A percentile compares a stretch with the other conserved stretches of the same genome.
phyloP scores from a whole-genome alignment of 768 basidiomycete genomes.

The Mycena epipterygia region DNA sequence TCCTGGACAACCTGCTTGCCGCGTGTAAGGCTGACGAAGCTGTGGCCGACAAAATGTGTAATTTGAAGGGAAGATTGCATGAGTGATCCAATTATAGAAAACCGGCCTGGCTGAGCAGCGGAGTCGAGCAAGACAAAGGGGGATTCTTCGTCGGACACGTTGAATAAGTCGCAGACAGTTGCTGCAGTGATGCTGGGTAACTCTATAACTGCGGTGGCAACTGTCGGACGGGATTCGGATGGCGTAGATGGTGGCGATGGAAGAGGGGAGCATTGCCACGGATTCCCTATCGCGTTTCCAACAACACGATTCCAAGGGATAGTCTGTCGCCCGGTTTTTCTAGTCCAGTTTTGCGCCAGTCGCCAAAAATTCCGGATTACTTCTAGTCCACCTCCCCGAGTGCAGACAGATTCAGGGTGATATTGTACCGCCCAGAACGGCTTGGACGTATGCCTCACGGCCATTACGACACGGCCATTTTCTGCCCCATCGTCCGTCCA shows the following conservation, averaged over 20 bases:
- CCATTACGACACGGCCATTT: slow-evolving; percentile 83
- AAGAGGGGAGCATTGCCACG: slow-evolving; percentile 69
- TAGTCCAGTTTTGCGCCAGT: slow-evolving; percentile 72
- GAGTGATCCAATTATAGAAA: slow-evolving; percentile 79
- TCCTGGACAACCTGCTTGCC: slow-evolving; percentile 53
- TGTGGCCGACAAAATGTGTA: slow-evolving; percentile 67
- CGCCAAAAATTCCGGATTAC: slow-evolving; percentile 83
- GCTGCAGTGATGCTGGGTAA: slow-evolving; percentile 58
- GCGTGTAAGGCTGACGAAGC: slow-evolving; percentile 59
- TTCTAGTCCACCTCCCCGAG: slow-evolving; percentile 74
- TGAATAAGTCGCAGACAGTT: slow-evolving; percentile 72
- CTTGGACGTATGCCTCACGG: slow-evolving; percentile 68
- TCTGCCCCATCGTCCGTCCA: slow-evolving; percentile 80
- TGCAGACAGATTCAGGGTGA: slow-evolving; percentile 88
- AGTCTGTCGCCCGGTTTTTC: slow-evolving; percentile 50
- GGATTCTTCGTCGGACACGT: slow-evolving; percentile 67
- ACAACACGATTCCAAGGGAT: slow-evolving; percentile 57
- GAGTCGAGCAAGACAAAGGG: slow-evolving; percentile 84
- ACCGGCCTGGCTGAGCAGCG: slow-evolving; percentile 80
- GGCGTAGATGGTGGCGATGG: slow-evolving; percentile 42
- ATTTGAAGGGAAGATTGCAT: slow-evolving; percentile 67
- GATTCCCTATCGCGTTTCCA: slow-evolving; percentile 55
- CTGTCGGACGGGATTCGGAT: slow-evolving; percentile 36
- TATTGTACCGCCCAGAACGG: slow-evolving; percentile 94
- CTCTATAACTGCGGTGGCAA: slow-evolving; percentile 55